These are phyloP conservation scores for Neurospora pannonica DNA, from an alignment of 495 filamentous ascomycete species.

Conservation along the genomic window DNA sequence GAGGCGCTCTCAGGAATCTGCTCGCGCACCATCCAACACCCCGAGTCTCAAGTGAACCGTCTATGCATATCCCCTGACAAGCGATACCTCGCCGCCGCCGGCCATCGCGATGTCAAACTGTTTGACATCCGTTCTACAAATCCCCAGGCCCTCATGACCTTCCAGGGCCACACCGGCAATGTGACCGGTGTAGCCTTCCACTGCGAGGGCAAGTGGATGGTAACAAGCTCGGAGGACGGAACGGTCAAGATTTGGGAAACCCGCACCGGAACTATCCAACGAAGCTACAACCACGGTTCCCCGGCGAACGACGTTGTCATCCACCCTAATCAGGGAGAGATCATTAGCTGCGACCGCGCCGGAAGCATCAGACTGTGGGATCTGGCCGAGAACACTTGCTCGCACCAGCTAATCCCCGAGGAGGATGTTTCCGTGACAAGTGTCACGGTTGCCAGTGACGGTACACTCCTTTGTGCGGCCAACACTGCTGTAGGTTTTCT, in stretches of 20 bases:
- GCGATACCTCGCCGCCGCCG: conserved; percentile 86
- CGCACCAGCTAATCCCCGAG: conserved; percentile 91
- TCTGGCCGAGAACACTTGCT: conserved; percentile 91
- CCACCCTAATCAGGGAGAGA: conserved; percentile 95
- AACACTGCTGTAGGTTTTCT: conserved; percentile 65
- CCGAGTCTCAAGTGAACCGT: conserved; percentile 95
- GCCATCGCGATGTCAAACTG: conserved; percentile 89
- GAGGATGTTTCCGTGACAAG: conserved; percentile 88
- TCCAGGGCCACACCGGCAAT: conserved; percentile 92
- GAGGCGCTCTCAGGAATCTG: conserved; percentile 96
- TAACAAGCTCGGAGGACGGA: conserved; percentile 95
- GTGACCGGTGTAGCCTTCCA: conserved; percentile 96
- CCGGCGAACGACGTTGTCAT: conserved; percentile 96
- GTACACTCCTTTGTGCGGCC: conserved; percentile 86
- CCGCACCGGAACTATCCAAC: conserved; percentile 72
- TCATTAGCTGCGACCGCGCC: conserved; percentile 88
- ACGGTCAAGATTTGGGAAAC: conserved; percentile 99
- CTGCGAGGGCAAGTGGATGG: conserved; percentile 99
- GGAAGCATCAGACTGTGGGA: conserved; percentile 97
- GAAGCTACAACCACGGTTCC: conserved; percentile 80
- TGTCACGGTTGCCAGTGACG: conserved; percentile 93
- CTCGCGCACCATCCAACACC: conserved; percentile 93
- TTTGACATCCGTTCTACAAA: conserved; percentile 97
- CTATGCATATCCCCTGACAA: conserved; percentile 98
- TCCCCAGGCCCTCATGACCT: conserved; percentile 80